Percentiles rank a stretch among this genome's conserved stretches.
phyloP scores from a whole-genome alignment of 2,329 filamentous ascomycete genomes.

The Alternaria brassicae region DNA sequence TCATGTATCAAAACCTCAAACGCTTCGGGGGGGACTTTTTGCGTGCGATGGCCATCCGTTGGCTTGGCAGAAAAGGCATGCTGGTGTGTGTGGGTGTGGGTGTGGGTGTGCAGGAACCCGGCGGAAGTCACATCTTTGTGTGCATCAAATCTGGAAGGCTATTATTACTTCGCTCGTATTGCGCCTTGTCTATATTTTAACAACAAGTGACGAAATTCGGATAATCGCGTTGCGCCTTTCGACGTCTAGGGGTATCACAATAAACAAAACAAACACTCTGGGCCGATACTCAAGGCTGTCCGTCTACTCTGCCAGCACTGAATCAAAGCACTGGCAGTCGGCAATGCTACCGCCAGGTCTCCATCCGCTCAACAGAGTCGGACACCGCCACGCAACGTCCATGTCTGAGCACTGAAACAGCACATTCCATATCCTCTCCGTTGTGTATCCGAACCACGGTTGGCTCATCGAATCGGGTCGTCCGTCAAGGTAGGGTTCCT shows the following conservation, averaged over 20 bases:
- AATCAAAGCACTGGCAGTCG: conserved; percentile 43
- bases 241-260: conserved; percentile 14
- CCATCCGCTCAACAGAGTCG: conserved; percentile 34
- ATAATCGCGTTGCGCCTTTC: conserved; percentile 2
- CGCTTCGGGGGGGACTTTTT: conserved; percentile 15
- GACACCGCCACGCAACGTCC: conserved; percentile 40
- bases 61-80: neutral
- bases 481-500: conserved; percentile 29
- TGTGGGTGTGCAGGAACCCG: neutral
- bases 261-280: conserved; percentile 6
- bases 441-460: conserved; percentile 37
- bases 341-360: conserved; percentile 31
- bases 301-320: conserved; percentile 14
- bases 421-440: conserved; percentile 42
- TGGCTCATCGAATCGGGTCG: conserved; percentile 35
- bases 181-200: conserved; percentile 9
- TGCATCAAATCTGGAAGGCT: conserved; percentile 1
- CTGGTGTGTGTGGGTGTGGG: neutral
- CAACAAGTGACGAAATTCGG: neutral
- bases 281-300: neutral
- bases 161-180: neutral
- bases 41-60: neutral
- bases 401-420: conserved; percentile 39
- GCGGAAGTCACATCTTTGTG: neutral
- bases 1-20: conserved; percentile 22